Conservation (phyloP, 257 asterid species). For the Paulownia fortunei region DNA sequence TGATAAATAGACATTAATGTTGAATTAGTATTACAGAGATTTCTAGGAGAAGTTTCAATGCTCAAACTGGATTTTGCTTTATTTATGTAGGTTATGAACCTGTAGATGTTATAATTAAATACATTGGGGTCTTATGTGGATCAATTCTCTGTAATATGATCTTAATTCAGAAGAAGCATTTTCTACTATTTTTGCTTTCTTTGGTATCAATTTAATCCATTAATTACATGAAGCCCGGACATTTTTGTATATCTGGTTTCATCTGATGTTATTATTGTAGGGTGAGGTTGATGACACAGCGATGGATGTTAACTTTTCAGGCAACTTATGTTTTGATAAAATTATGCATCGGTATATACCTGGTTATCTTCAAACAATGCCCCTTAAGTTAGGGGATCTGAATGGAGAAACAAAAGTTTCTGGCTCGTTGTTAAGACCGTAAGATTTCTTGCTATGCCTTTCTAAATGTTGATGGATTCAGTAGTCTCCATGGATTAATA, state of each 20-base stretch:
- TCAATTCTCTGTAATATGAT: constrained; percentile 2
- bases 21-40: constrained; percentile 4
- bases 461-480: constrained; percentile 32
- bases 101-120: constrained; percentile 5
- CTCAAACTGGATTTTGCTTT: constrained; percentile 11
- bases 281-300: constrained; percentile 97
- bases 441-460: constrained; percentile 53
- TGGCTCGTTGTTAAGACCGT: constrained; percentile 96
- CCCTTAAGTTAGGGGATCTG: constrained; percentile 82
- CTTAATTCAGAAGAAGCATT: constrained; percentile 11
- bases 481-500: constrained; percentile 5
- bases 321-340: constrained; percentile 85
- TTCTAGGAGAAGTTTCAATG: constrained; percentile 18
- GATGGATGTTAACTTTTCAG: constrained; percentile 97
- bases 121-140: not conserved
- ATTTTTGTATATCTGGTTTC: constrained; percentile 13
- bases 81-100: constrained; percentile 10
- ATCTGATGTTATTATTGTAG: constrained; percentile 54
- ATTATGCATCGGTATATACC: constrained; percentile 89
- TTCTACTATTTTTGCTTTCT: constrained; percentile 12
- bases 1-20: constrained; percentile 3
- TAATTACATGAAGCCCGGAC: constrained; percentile 5
- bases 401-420: constrained; percentile 97
- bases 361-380: constrained; percentile 77
- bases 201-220: not conserved